Base-by-base conservation (phyloP, 306 rosid species). In the Lathyrus oleraceus region DNA sequence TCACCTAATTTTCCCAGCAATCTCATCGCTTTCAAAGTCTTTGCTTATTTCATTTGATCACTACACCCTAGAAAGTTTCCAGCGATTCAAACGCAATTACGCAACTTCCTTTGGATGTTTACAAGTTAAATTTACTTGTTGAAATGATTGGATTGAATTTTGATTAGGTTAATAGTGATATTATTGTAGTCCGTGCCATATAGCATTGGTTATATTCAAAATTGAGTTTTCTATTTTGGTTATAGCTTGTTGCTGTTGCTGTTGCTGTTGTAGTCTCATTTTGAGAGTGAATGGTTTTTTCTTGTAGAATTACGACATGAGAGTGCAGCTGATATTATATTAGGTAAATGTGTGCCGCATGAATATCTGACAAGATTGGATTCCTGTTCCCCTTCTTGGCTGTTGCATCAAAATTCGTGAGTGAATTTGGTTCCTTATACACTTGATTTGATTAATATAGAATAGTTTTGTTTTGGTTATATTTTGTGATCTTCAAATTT, bases 391-490 rank as follows among this genome's bases (percentile, higher is more conserved):
- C 79, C 79, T 5, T 69, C 15, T 61, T 71, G 75, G 85, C 74
- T 87, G 74, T 72, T 79, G 66, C 96, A 71, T 35, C 80, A 60
- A 30, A 81, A 84, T 62, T 81, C 68, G 99, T 94, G 76, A 88
- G 97, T 84, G 39, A 21, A 53, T 59, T 35, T 39, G 14, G 8
- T 44, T 4, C 70, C 36, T 69, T 17, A 15, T 17, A 49, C 6
- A 36, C 49, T 19, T 32, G 47, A 36, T 73, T 23, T 48, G 36
- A 23, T 57, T 8, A 45, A 51, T 42, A 10, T 61, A 48, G 39
- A 72, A 5, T 64, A 4, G 10, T 67, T 67, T 39, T 15, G 61
- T 75, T 23, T 28, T 8, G 60, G 35, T 65, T 47, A 4, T 57
- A 58, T 42, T 59, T 48, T 27, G 10, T 47, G 68, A 59, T 32